Evolutionary conservation across 208 protist genomes (phyloP), one percentile per base, ranked within the genome.

Genomic region (Leishmania aethiopica): DNA sequence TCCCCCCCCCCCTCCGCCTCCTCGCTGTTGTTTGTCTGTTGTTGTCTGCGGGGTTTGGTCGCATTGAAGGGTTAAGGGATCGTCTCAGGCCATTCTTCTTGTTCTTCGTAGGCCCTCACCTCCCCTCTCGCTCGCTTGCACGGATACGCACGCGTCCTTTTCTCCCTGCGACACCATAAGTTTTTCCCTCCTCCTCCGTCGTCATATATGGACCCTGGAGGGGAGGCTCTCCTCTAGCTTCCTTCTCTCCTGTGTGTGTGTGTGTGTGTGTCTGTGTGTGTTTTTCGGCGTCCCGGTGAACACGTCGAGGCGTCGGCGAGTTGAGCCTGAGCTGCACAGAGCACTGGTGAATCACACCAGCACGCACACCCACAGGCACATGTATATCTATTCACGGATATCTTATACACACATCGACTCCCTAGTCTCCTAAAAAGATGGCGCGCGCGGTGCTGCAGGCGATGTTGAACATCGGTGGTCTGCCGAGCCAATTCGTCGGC

Each of bases 401-500:
- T 13, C 45, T 49, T 49, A 49, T 13, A 49, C 51, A 70, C 10
- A 76, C 11, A n/a, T 22, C 32, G 64, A 60, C 35, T 7, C 13
- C 13, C 25, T 32, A 40, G 62, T 19, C 62, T 35, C n/a, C 37
- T 6, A 47, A 51, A 69, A 42, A 81, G 6, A 86, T 78, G 75
- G 75, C 47, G 53, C 75, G 45, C 11, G 25, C 69, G 3, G 40
- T 87, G 10, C 40, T 92, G 35, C 80, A 80, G 35, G 40, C 84
- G 17, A n/a, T 92, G 49, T 73, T 85, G 25, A 86, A 92, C 72
- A 62, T 89, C 70, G 83, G 77, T 60, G 79, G 80, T 28, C 77
- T 93, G 70, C 87, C 88, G 47, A 66, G 79, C 3, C 55, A 75
- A 64, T 95, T 95, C 45, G 71, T 28, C 25, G 91, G 89, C 66